Conservation (phyloP, 129 eudicot species). For the Glebionis coronaria region DNA sequence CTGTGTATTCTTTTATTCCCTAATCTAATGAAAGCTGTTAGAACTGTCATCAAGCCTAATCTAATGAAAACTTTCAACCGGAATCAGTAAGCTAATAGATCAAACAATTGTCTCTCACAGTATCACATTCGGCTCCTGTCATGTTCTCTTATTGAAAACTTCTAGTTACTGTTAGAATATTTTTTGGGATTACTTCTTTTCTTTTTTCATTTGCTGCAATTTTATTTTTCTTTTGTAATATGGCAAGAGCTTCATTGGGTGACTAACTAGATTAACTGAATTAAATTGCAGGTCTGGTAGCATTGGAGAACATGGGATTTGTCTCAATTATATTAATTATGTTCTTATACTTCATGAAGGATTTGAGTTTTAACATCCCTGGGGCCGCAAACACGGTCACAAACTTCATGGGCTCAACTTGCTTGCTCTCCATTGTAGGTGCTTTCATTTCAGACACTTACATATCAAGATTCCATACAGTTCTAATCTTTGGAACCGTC, state of each 20-base stretch:
- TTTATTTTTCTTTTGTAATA: not conserved
- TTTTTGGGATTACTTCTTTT: no score
- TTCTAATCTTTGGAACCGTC: slow-evolving; percentile 45
- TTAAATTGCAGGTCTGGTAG: slow-evolving; percentile 43
- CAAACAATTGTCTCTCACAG: slow-evolving; percentile 2
- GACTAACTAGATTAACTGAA: not conserved
- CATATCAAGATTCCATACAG: slow-evolving; percentile 46
- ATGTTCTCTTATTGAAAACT: no score
- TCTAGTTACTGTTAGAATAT: no score
- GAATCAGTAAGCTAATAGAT: not conserved
- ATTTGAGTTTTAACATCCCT: slow-evolving; percentile 47
- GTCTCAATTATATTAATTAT: slow-evolving; percentile 55
- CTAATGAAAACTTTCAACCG: no score
- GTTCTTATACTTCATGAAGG: slow-evolving; percentile 52
- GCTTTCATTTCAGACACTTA: slow-evolving; percentile 74
- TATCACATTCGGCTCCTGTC: no score
- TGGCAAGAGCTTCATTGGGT: no score
- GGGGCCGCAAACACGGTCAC: slow-evolving; percentile 72
- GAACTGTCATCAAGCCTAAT: no score
- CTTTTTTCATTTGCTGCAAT: not conserved
- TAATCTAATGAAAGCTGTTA: no score
- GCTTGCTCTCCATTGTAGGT: slow-evolving; percentile 60
- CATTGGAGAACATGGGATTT: slow-evolving; percentile 70
- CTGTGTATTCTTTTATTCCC: no score
- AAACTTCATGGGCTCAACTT: slow-evolving; percentile 66